Evolutionary conservation across 2,329 filamentous ascomycete species (phyloP).

Genomic region (Ilyonectria robusta): DNA sequence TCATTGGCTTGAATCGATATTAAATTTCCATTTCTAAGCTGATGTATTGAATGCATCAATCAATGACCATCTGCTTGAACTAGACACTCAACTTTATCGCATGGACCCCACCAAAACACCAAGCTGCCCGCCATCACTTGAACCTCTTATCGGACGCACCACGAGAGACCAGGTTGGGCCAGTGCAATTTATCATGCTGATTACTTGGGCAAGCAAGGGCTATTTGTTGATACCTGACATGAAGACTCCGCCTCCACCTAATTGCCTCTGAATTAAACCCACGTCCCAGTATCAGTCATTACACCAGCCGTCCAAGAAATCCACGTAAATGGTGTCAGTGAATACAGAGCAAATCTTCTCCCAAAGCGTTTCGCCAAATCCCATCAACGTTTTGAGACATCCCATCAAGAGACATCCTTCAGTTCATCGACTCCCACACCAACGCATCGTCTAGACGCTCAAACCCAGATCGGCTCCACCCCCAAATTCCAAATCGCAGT

Average conservation of each 20-base stretch:
- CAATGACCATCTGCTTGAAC: background rate
- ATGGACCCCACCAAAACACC: background rate
- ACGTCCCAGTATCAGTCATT: conserved; percentile 49
- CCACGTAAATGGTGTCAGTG: conserved; percentile 51
- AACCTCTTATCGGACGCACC: background rate
- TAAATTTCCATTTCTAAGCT: no score
- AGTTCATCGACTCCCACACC: conserved; percentile 50
- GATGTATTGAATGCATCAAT: no score
- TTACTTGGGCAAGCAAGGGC: conserved; percentile 39
- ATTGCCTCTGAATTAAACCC: conserved; percentile 49
- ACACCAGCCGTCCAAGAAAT: conserved; percentile 55
- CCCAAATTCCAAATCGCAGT: conserved; percentile 52
- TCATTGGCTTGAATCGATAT: no score
- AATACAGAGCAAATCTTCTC: conserved; percentile 49
- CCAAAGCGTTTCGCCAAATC: conserved; percentile 46
- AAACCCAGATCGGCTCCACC: conserved; percentile 52
- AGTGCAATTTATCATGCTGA: conserved; percentile 28
- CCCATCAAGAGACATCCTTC: conserved; percentile 36
- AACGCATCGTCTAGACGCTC: conserved; percentile 51
- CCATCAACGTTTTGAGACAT: conserved; percentile 30
- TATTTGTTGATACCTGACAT: conserved; percentile 44
- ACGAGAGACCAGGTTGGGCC: conserved; percentile 7
- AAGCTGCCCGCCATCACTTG: background rate
- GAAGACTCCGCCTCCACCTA: conserved; percentile 46
- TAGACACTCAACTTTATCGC: background rate